Percentiles rank a stretch among this genome's conserved stretches.
phyloP scores from a whole-genome alignment of 2,329 filamentous ascomycete genomes.

The Ophiostoma australiae region DNA sequence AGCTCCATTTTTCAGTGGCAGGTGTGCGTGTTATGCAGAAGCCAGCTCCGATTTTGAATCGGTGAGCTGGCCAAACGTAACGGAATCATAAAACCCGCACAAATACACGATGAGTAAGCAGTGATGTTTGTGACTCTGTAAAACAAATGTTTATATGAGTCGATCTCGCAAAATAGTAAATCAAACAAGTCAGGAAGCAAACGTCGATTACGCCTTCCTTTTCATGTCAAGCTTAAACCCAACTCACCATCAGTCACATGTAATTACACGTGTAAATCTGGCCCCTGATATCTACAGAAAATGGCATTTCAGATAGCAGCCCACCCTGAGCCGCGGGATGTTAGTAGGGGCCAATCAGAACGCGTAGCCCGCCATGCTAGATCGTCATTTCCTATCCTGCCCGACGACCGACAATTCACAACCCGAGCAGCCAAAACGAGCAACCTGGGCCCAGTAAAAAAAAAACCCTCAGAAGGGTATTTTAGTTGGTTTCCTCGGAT shows the following conservation, averaged over 20 bases:
- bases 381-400: conserved; percentile 25
- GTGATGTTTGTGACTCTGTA: too few relatives aligned
- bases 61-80: neutral
- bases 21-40: neutral
- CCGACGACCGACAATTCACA: conserved; percentile 25
- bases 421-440: conserved; percentile 18
- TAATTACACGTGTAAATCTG: conserved; percentile 16
- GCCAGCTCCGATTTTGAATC: neutral
- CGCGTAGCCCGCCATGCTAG: neutral
- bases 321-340: conserved; percentile 8
- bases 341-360: conserved; percentile 16
- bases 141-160: too few relatives aligned
- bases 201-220: neutral
- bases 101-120: neutral
- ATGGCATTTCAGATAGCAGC: neutral
- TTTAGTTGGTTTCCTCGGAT: neutral
- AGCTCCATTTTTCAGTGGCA: conserved; percentile 3
- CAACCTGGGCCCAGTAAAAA: conserved; percentile 16
- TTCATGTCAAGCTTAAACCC: neutral
- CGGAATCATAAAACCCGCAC: neutral
- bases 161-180: too few relatives aligned
- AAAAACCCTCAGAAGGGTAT: conserved; percentile 12
- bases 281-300: neutral
- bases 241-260: conserved; percentile 16
- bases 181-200: neutral